Base-by-base conservation (phyloP, 805 yeast species). In the Starmerella cellae region DNA sequence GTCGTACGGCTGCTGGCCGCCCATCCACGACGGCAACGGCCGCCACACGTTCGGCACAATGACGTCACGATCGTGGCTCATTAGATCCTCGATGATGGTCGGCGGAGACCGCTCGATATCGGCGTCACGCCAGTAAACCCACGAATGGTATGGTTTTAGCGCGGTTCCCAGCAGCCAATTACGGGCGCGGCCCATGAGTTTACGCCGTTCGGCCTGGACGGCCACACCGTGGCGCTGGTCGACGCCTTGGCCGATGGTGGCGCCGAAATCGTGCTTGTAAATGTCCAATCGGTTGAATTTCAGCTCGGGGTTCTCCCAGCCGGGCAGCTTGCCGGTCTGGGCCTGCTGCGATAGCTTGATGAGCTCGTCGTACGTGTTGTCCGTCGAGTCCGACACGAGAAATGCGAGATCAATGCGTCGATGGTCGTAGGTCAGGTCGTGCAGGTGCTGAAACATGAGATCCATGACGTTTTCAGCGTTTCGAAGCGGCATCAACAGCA, bases 41-140 rank as follows among this genome's bases (percentile, higher is more conserved):
- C 98, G 72, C 97, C 97, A 88, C 34, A 88, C 95, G 57, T 88
- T 88, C 16, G 97, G 97, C 16, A 88, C 96, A 39, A 88, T 83
- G 23, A 88, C 91, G 59, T 88, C 97, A 57, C 73, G 75, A 59
- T 80, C 76, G 60, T 84, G 95, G 54, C 75, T 81, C 96, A 88
- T 88, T 54, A 87, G 66, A 62, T 87, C 96, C 61, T 87, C 95
- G 48, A 87, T 61, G 47, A 87, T 75, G 1, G 95, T 78, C 1
- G 77, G 70, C 4, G 95, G 94, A 24, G 80, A 75, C 0, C 87
- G 77, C 59, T 87, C 95, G n/a, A 88, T 94, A 61, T 88, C 97
- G 11, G 91, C 95, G 65, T 88, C 97, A 62, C 97, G 70, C 97
- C 97, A 88, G 60, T 87, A 85, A 6, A 88, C 95, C 81, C 87